Evolutionary conservation across 805 yeast species (phyloP), one percentile per base, ranked within the genome.

Genomic region (Zygosaccharomyces siamensis): DNA sequence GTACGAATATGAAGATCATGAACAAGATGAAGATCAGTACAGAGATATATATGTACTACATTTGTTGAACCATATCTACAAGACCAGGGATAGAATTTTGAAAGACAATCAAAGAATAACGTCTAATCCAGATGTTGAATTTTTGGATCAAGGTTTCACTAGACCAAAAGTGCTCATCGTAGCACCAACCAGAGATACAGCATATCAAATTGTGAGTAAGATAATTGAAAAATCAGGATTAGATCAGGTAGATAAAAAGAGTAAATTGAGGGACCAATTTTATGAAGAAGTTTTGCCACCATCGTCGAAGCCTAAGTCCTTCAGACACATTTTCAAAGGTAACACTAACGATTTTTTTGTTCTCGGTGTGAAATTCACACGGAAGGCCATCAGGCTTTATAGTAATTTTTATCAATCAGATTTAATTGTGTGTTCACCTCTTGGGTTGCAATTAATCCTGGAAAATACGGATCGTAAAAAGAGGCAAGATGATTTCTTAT

Each of bases 71-170:
- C 99, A 92, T 65, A 69, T 93, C 28, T 79, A 73, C 69, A 89
- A 90, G 67, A 88, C 97, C 0, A 77, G 97, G 61, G 97, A 89
- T 66, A 71, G 82, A n/a, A 78, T 92, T 14, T 58, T 92, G 57
- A 86, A 85, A 62, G 84, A 93, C 69, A 89, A 84, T 56, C 77
- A 78, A 43, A 80, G 79, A 56, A 42, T 71, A n/a, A 70, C 67
- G 46, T 65, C 74, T 47, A 62, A 70, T 49, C 70, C 71, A 23
- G 79, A 75, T 44, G 78, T 78, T 10, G 95, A 88, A 58, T 75
- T 77, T 54, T 72, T 95, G 48, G 99, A 93, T 64, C 98, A 93
- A 67, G 98, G 99, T 26, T 93, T 89, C 64, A 90, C 97, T 0
- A 76, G 98, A 53, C 96, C 99, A 0, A 90, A 89, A 60, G 89